These are phyloP conservation scores for Aquilaria malaccensis DNA, from an alignment of 345 rosid species.

Conservation along the genomic window DNA sequence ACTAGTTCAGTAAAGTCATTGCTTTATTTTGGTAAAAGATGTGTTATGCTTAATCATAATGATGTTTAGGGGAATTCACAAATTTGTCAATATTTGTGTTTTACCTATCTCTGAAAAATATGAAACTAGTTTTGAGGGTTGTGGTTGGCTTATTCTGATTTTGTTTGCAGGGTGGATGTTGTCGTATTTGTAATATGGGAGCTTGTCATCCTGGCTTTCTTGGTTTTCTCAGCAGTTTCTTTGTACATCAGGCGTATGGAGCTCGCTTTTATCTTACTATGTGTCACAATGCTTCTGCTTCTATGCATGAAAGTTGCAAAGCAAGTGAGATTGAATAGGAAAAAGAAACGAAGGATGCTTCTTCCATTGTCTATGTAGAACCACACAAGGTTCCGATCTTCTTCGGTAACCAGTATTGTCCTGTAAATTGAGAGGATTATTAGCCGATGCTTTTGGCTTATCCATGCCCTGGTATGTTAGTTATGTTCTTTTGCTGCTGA, in stretches of 20 bases:
- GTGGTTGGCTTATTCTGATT: not conserved
- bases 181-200: slow-evolving; percentile 85
- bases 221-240: slow-evolving; percentile 80
- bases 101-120: not conserved
- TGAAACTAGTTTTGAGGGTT: slow-evolving; percentile 1
- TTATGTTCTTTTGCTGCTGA: no score
- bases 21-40: no score
- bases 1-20: no score
- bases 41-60: no score
- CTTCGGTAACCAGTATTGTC: no score
- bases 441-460: no score
- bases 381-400: slow-evolving; percentile 1
- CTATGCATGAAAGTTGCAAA: slow-evolving; percentile 71
- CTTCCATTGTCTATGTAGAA: slow-evolving; percentile 80
- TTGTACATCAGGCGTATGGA: slow-evolving; percentile 56
- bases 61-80: not conserved
- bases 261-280: slow-evolving; percentile 61
- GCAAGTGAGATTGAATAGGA: slow-evolving; percentile 67
- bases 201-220: slow-evolving; percentile 63
- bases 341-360: slow-evolving; percentile 90
- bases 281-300: slow-evolving; percentile 57
- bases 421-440: no score
- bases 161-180: slow-evolving; percentile 69
- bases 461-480: no score
- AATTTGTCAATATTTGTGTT: not conserved